phyloP scores from a whole-genome alignment of 352 stramenopile genomes.

The Globisporangium recalcitrans region DNA sequence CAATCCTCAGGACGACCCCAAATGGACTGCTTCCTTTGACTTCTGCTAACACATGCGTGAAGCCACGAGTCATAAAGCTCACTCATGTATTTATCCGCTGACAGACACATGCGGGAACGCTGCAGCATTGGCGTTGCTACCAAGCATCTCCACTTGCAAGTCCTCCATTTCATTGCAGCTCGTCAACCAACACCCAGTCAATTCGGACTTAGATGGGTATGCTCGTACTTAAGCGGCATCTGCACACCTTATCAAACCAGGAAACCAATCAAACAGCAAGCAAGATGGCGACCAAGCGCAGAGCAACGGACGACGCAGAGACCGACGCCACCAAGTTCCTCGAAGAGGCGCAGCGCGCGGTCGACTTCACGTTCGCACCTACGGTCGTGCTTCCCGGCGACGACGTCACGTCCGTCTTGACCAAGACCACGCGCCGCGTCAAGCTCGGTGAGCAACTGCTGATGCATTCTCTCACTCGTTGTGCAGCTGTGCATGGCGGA shows the following conservation, averaged over 20 bases:
- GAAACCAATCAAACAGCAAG: constrained; percentile 15
- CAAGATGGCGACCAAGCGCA: constrained; percentile 30
- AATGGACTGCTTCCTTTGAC: not conserved
- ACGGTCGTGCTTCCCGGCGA: constrained; percentile 70
- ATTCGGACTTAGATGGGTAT: not conserved
- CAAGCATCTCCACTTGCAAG: no score
- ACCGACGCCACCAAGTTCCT: constrained; percentile 45
- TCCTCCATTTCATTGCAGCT: not conserved
- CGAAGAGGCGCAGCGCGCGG: constrained; percentile 62
- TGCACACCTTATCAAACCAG: constrained; percentile 2
- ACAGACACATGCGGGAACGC: not conserved
- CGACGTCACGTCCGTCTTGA: constrained; percentile 73
- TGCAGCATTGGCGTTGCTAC: not conserved
- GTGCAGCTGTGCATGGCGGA: not conserved
- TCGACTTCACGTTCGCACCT: constrained; percentile 77
- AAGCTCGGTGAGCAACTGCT: no score
- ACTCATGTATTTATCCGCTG: not conserved
- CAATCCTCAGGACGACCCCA: not conserved
- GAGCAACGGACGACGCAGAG: constrained; percentile 35
- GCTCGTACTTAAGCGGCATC: constrained; percentile 11
- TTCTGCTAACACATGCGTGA: not conserved
- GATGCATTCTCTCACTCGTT: no score
- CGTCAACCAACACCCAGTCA: not conserved
- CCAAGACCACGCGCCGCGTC: constrained; percentile 61
- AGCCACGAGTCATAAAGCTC: not conserved